A percentile compares a stretch with the other conserved stretches of the same genome.
Conservation (phyloP, 805 yeast genomes). For the Gaillardinia entomophila region DNA sequence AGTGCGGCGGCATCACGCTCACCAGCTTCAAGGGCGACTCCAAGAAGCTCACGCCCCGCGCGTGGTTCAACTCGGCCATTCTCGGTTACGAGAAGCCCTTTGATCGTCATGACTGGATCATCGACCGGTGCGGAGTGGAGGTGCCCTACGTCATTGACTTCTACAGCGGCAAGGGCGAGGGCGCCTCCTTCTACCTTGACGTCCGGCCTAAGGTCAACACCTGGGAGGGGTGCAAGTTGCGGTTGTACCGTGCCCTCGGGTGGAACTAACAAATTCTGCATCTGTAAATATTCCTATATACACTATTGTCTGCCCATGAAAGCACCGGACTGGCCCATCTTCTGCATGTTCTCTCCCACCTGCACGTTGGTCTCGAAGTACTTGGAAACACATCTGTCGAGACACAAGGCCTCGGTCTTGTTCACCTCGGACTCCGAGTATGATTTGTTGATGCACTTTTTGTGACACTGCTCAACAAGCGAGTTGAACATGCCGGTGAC, state of each 20-base stretch:
- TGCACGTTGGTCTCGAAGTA: slow-evolving; percentile 91
- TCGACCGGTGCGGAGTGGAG: slow-evolving; percentile 76
- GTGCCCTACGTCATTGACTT: slow-evolving; percentile 93
- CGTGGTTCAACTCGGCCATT: slow-evolving; percentile 56
- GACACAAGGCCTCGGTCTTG: slow-evolving; percentile 78
- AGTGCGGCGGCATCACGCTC: slow-evolving; percentile 80
- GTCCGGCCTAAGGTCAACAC: slow-evolving; percentile 88
- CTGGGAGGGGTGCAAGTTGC: slow-evolving; percentile 71
- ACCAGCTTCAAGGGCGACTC: slow-evolving; percentile 89
- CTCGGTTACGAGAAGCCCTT: slow-evolving; percentile 78
- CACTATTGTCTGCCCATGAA: slow-evolving; percentile 38
- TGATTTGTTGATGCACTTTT: slow-evolving; percentile 66
- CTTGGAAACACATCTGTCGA: slow-evolving; percentile 94
- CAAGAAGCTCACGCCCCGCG: slow-evolving; percentile 80
- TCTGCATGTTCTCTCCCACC: slow-evolving; percentile 74
- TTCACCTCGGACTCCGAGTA: slow-evolving; percentile 71
- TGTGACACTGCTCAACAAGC: slow-evolving; percentile 82
- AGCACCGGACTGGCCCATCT: slow-evolving; percentile 41
- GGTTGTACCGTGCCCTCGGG: slow-evolving; percentile 62
- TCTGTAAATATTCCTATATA: not conserved
- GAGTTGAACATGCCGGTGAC: slow-evolving; percentile 96
- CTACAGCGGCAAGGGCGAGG: slow-evolving; percentile 48
- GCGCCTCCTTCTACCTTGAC: slow-evolving; percentile 68
- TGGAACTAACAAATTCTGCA: not conserved
- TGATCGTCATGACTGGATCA: slow-evolving; percentile 94